Base-by-base conservation (phyloP, 257 asterid species). In the Jasminum sambac region DNA sequence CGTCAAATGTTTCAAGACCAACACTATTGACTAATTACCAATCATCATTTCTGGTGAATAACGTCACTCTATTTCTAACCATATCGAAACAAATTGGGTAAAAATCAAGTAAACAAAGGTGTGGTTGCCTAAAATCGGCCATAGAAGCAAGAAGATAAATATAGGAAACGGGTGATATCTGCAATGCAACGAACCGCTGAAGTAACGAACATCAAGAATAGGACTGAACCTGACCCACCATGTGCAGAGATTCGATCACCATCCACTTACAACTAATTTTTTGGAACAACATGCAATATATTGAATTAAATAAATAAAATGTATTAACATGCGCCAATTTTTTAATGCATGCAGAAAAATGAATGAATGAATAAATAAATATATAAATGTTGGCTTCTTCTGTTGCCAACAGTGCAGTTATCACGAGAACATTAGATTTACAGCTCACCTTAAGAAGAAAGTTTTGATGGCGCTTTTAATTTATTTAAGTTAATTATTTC, bases 191-290 rank as follows among this genome's bases (percentile, higher is more conserved):
- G 6, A 30, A 30, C 36, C 36, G 36, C 4, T 55, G 61, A 55
- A 21, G 13, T 8, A 55, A 55, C 36, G 10, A 55, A 55, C 8
- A 0, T 55, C 2, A 23, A 55, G 23, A 55, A 23, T 55, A 4
- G 59, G 24, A 17, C 34, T 55, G 62, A 55, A 14, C 62, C 34
- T 55, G 62, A 55, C 62, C 62, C 62, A 55, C 62, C 62, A 55
- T 55, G 62, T 55, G 62, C 36, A 55, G 14, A 19, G 62, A 55
- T 55, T 55, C 34, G 62, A 55, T 14, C 8, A 55, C 62, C 34
- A 34, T 23, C 62, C 34, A 55, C 0, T 55, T 55, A 55, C 62
- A 55, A 55, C 36, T 21, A 55, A 55, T 55, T 11, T 11, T 3
- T 9, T 8, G 23, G 23, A 12, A 4, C 2, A 8, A 52, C 21